phyloP scores from a whole-genome alignment of 2,329 filamentous ascomycete species.

The Aspergillus ochraceoroseus region DNA sequence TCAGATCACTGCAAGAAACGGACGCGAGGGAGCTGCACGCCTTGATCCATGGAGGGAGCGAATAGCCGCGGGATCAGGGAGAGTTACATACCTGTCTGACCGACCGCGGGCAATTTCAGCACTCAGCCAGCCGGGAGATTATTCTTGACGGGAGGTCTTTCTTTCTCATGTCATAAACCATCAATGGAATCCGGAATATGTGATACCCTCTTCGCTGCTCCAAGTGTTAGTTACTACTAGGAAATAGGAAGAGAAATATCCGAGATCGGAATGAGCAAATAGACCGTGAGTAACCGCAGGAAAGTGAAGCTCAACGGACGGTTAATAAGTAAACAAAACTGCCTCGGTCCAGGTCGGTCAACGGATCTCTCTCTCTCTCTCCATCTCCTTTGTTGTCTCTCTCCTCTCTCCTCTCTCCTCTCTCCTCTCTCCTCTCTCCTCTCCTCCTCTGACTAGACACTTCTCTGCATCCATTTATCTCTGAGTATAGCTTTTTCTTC shows the following conservation, averaged over 20 bases:
- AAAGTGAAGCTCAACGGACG: conserved; percentile 7
- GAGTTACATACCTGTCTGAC: too few relatives aligned
- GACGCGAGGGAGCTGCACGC: conserved; percentile 30
- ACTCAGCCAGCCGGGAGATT: too few relatives aligned
- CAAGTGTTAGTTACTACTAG: too few relatives aligned
- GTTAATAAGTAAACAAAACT: conserved; percentile 3
- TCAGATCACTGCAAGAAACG: conserved; percentile 33
- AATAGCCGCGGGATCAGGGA: conserved; percentile 11
- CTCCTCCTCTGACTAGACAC: conserved; percentile 21
- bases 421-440: conserved; percentile 6
- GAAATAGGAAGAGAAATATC: too few relatives aligned
- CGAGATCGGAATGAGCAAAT: too few relatives aligned
- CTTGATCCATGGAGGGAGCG: neutral
- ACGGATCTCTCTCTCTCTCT: conserved; percentile 3
- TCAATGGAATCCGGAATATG: too few relatives aligned
- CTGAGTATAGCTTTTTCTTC: conserved; percentile 15
- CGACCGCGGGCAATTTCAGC: conserved; percentile 11
- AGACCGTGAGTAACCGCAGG: neutral
- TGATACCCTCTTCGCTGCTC: too few relatives aligned
- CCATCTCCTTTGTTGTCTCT: conserved; percentile 1
- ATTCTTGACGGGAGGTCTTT: too few relatives aligned
- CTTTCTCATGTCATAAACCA: too few relatives aligned
- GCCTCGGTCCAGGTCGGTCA: conserved; percentile 15
- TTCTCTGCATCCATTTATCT: conserved; percentile 21
- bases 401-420: conserved; percentile 6